phyloP scores from a whole-genome alignment of 371 early-diverging fungal genomes.

The Gilbertella persicaria region DNA sequence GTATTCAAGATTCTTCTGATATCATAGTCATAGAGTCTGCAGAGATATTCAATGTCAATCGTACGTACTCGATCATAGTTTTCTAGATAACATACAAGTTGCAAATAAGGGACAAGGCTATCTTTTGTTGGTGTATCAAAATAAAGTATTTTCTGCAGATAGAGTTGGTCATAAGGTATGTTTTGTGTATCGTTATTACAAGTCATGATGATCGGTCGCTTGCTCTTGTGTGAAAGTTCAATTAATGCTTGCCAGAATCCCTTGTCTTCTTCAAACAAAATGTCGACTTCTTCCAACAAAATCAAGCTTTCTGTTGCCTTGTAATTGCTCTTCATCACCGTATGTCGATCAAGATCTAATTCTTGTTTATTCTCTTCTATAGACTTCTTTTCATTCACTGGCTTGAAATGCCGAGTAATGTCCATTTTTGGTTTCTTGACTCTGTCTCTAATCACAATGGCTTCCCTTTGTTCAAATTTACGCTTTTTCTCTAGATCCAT shows the following conservation, averaged over 20 bases:
- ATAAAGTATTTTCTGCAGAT: slow-evolving; percentile 22
- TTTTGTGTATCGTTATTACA: slow-evolving; percentile 53
- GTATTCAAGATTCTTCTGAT: slow-evolving; percentile 31
- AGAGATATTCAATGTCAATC: slow-evolving; percentile 27
- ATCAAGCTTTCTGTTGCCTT: slow-evolving; percentile 59
- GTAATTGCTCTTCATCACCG: neutral
- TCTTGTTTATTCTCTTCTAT: neutral
- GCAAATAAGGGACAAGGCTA: slow-evolving; percentile 32
- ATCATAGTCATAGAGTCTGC: slow-evolving; percentile 24
- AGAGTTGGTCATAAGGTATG: slow-evolving; percentile 30
- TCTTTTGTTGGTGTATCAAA: slow-evolving; percentile 17
- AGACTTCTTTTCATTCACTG: neutral
- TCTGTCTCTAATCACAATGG: slow-evolving; percentile 13
- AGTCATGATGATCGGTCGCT: slow-evolving; percentile 78
- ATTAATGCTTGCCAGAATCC: slow-evolving; percentile 76
- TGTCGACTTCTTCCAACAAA: slow-evolving; percentile 79
- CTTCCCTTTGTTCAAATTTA: slow-evolving; percentile 1
- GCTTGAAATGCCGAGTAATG: slow-evolving; percentile 28
- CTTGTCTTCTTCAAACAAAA: slow-evolving; percentile 80
- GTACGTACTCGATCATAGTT: slow-evolving; percentile 3
- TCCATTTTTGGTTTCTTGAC: slow-evolving; percentile 17
- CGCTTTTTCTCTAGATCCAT: slow-evolving; percentile 11
- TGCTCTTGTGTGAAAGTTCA: slow-evolving; percentile 67
- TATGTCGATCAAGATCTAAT: slow-evolving; percentile 5
- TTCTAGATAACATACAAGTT: slow-evolving; percentile 28